Percentiles rank a stretch among this genome's conserved stretches.
Conservation (phyloP, 768 basidiomycete species). For the Russula griseocarnosa region DNA sequence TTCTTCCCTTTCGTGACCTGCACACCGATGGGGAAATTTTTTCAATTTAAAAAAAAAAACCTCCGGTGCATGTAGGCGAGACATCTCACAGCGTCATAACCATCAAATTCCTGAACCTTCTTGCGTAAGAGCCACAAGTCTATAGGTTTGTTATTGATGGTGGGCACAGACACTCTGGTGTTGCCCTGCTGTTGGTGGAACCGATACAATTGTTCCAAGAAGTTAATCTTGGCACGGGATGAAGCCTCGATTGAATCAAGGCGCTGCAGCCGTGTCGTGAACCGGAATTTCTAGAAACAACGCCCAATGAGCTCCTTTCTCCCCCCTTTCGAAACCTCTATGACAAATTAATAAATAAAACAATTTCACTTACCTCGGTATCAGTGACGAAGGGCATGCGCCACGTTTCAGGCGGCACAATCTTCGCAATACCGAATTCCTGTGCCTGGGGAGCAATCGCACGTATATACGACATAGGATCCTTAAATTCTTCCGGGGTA, state of each 20-base stretch:
- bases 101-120: conserved; percentile 86
- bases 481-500: conserved; percentile 84
- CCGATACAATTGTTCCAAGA: conserved; percentile 92
- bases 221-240: conserved; percentile 94
- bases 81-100: conserved; percentile 71
- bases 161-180: conserved; percentile 84
- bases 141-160: conserved; percentile 86
- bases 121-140: conserved; percentile 93
- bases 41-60: not conserved
- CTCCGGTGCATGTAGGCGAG: not conserved
- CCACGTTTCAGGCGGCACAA: conserved; percentile 91
- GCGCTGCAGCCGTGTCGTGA: conserved; percentile 91
- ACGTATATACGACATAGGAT: conserved; percentile 91
- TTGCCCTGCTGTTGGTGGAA: conserved; percentile 97
- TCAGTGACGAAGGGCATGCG: conserved; percentile 94
- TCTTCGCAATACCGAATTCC: conserved; percentile 89
- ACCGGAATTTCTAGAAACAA: conserved; percentile 70
- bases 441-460: conserved; percentile 68
- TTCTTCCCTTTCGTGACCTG: conserved; percentile 81
- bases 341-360: conserved; percentile 31
- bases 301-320: conserved; percentile 24
- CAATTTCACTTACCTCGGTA: conserved; percentile 60
- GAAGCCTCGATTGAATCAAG: conserved; percentile 97
- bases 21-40: conserved; percentile 7
- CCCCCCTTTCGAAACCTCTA: conserved; percentile 32